phyloP scores from a whole-genome alignment of 2,329 filamentous ascomycete genomes.

The Hymenoscyphus fructigenus region DNA sequence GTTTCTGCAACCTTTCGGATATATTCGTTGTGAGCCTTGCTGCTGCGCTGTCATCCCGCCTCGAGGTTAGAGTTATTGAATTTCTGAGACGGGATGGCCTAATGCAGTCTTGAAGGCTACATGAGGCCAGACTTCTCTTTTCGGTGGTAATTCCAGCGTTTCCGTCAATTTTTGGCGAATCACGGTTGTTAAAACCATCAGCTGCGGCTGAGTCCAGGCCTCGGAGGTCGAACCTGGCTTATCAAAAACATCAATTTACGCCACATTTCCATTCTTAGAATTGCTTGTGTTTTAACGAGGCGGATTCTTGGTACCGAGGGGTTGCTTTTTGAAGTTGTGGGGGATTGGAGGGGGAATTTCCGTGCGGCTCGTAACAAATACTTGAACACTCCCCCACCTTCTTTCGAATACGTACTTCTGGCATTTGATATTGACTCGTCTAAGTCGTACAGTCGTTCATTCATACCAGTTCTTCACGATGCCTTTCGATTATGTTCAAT shows the following conservation, averaged over 20 bases:
- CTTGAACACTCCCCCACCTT: slow-evolving; percentile 1
- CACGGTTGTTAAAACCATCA: neutral
- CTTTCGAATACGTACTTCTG: neutral
- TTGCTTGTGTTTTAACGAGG: neutral
- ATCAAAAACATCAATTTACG: slow-evolving; percentile 3
- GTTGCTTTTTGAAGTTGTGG: slow-evolving; percentile 6
- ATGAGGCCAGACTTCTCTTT: neutral
- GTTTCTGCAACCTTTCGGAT: neutral
- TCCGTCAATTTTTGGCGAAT: neutral
- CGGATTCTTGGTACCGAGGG: neutral
- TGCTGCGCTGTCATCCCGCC: neutral
- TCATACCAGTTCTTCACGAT: slow-evolving; percentile 27
- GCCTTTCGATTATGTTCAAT: slow-evolving; percentile 44
- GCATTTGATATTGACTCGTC: neutral
- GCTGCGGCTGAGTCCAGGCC: slow-evolving; percentile 12
- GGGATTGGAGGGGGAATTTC: neutral
- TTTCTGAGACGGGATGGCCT: neutral
- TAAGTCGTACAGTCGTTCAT: neutral
- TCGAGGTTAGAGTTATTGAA: neutral
- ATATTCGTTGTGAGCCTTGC: neutral
- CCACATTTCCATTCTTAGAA: slow-evolving; percentile 6
- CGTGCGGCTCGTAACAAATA: neutral
- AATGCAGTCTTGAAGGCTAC: neutral
- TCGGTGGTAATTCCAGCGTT: neutral
- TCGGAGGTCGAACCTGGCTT: neutral